Base-by-base conservation (phyloP, 306 rosid genomes). In the Hippophae gyantsensis region DNA sequence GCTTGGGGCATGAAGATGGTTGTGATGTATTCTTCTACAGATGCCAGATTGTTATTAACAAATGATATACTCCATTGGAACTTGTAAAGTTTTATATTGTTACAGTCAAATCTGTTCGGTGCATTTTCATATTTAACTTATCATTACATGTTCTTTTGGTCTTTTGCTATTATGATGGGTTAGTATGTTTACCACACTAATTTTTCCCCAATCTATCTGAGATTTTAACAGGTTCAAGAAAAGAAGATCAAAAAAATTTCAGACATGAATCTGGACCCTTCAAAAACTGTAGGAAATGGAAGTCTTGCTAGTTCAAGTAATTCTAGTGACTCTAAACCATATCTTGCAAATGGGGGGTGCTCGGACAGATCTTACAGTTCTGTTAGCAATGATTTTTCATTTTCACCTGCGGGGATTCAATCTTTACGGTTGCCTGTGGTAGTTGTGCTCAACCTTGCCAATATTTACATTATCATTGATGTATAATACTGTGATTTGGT, bases 231-330 rank as follows among this genome's bases (percentile, higher is more conserved):
- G 99, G 95, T 89, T 65, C 96, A 93, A 82, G 97, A 93, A 82
- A 93, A 89, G 82, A 92, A 92, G 86, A 78, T 92, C 72, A 88
- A 88, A 88, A 92, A 88, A 82, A 74, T 92, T 56, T 78, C 95
- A 53, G 93, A 79, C 61, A 85, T 85, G 92, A 92, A 92, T 70
- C 55, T 92, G 68, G 96, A 92, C 58, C 68, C 93, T 55, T 78
- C 86, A 2, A 92, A 80, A 74, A 77, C 78, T 61, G 72, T 70
- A 52, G 96, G 81, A 72, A 92, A 88, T 79, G 96, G 90, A 53
- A 80, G 85, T 72, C 51, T 85, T 64, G 89, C 81, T 27, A 83
- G 97, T 76, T 92, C 99, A 57, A 90, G 97, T 75, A 79, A 56
- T 83, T 79, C 89, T 18, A 67, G 74, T 80, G 72, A 71, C 78